These are phyloP conservation scores for Rhazya stricta DNA, from an alignment of 257 asterid species.

Conservation along the genomic window DNA sequence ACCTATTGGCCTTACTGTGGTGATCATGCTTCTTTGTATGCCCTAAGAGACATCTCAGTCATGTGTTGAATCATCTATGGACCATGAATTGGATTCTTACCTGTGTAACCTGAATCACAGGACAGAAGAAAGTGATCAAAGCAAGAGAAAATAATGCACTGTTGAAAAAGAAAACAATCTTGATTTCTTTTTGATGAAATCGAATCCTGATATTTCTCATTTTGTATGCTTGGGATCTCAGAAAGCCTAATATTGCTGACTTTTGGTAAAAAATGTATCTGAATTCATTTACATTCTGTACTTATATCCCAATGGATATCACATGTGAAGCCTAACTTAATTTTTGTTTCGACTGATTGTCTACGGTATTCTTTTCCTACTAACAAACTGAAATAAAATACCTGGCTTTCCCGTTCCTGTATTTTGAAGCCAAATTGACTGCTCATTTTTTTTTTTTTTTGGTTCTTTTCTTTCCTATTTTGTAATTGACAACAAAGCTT, in stretches of 20 bases:
- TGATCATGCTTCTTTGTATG: not conserved
- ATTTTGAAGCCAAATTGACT: conserved; percentile 4
- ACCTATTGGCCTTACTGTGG: not conserved
- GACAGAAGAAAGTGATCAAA: not conserved
- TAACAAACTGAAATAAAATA: not conserved
- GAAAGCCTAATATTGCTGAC: not conserved
- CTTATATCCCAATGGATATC: not conserved
- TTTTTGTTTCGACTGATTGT: not conserved
- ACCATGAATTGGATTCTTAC: not conserved
- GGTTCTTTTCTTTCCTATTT: too few species aligned
- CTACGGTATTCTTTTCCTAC: not conserved
- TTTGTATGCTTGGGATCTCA: not conserved
- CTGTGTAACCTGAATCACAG: not conserved
- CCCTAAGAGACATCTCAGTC: not conserved
- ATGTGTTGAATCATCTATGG: not conserved
- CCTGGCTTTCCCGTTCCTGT: not conserved
- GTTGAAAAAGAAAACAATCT: not conserved
- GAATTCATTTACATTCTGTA: not conserved
- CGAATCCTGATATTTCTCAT: too few species aligned
- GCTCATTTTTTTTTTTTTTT: not conserved
- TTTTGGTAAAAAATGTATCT: not conserved
- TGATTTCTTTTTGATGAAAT: not conserved
- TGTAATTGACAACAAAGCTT: conserved; percentile 18
- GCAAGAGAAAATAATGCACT: not conserved
- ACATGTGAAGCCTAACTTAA: not conserved